Evolutionary conservation across 139 green algal species (phyloP), one percentile per base, ranked within the genome.

Genomic region (Deuterostichococcus epilithicus): DNA sequence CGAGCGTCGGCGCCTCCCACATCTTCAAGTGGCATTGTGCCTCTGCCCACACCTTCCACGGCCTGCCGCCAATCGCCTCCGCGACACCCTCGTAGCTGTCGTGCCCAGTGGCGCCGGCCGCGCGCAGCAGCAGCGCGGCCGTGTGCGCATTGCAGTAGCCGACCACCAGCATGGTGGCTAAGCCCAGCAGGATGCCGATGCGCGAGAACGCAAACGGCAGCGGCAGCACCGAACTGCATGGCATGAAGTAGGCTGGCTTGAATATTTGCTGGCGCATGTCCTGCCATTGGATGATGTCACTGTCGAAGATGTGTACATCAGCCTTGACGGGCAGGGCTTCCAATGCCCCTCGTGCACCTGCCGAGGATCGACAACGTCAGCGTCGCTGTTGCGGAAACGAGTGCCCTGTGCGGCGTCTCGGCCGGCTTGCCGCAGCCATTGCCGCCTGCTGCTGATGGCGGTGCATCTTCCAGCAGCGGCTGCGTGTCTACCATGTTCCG

Each of bases 191-290:
- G 0, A 95, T 59, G 22, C 92, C 92, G 20, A 81, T 87, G 66
- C 89, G 86, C 26, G 80, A 89, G 44, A 95, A 87, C 23, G 91
- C 91, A 79, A 86, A 96, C 1, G 90, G 89, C 5, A 94, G 66
- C 0, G 90, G 91, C 44, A 96, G 81, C 30, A 94, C 85, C 20
- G 87, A 91, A 71, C 86, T 90, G 85, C 78, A 73, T n/a, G 52
- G 52, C 52, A 20, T 63, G 10, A n/a, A 52, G 13, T 52, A 52
- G 42, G 42, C 42, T 8, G 42, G 42, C 28, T 5, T 63, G 52
- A 13, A n/a, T 63, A 13, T 25, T 63, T 3, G 18, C 13, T 63
- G 52, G 52, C 52, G 13, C 3, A 63, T 5, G 28, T 63, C 52
- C 10, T 8, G 42, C 18, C 52, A 63, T n/a, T 25, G 70, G 36